These are phyloP conservation scores for Penicillium roqueforti DNA, from an alignment of 495 filamentous ascomycete genomes.

Conservation along the genomic window DNA sequence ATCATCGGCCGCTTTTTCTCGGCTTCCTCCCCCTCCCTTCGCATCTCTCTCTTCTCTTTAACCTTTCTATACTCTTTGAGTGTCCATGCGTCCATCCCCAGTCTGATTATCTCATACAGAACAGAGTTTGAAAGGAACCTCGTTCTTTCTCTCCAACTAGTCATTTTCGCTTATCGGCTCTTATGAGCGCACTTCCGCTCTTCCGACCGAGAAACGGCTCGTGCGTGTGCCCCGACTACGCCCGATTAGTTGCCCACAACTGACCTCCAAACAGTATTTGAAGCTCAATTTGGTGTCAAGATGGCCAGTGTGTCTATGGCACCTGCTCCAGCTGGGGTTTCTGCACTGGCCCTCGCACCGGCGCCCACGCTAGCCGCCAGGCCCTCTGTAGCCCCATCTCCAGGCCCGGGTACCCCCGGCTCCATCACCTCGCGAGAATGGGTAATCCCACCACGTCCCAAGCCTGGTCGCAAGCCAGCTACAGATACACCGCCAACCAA, in stretches of 20 bases:
- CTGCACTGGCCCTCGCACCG: conserved; percentile 28
- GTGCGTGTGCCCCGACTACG: conserved; percentile 26
- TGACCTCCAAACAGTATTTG: conserved; percentile 20
- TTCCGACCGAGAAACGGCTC: conserved; percentile 37
- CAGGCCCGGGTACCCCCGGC: conserved; percentile 42
- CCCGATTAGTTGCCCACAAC: conserved; percentile 21
- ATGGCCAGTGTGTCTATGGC: conserved; percentile 38
- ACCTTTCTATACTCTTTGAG: background rate
- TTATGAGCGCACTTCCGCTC: conserved; percentile 40
- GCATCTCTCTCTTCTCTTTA: conserved; percentile 9
- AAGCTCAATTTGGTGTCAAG: conserved; percentile 15
- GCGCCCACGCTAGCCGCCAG: conserved; percentile 37
- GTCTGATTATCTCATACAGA: background rate
- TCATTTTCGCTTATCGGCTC: conserved; percentile 33
- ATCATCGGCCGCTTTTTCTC: conserved; percentile 31
- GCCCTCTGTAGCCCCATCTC: conserved; percentile 37
- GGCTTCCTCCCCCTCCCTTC: conserved; percentile 16
- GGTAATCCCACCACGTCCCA: conserved; percentile 81
- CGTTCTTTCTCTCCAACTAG: conserved; percentile 5
- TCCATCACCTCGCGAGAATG: conserved; percentile 73
- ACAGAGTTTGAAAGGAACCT: background rate
- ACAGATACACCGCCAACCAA: conserved; percentile 89
- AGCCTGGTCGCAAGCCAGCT: conserved; percentile 90
- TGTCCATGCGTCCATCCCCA: background rate
- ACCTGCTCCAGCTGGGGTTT: conserved; percentile 29